phyloP scores from a whole-genome alignment of 108 stramenopile genomes.

The Pinguiococcus pyrenoidosus region DNA sequence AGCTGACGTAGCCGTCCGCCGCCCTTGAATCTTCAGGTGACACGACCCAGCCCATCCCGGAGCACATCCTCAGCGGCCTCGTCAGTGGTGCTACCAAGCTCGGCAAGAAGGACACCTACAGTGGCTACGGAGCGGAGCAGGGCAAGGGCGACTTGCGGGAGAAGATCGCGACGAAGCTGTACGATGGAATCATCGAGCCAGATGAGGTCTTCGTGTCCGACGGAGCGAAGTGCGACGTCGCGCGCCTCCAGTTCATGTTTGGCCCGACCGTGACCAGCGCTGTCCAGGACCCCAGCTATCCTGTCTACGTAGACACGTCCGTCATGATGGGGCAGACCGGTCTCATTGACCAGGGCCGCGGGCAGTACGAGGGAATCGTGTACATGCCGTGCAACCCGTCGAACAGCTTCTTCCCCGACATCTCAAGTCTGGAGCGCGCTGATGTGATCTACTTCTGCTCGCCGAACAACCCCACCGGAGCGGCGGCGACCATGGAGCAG shows the following conservation, averaged over 20 bases:
- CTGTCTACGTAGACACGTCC: constrained; percentile 70
- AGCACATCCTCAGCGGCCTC: constrained; percentile 73
- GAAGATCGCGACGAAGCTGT: constrained; percentile 73
- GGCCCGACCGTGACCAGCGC: constrained; percentile 73
- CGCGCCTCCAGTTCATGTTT: constrained; percentile 87
- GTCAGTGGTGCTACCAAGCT: constrained; percentile 56
- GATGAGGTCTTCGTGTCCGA: constrained; percentile 93
- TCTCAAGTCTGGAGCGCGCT: constrained; percentile 59
- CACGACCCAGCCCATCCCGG: constrained; percentile 81
- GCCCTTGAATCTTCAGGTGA: too few species aligned
- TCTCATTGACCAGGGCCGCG: constrained; percentile 54
- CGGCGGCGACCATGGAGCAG: constrained; percentile 77
- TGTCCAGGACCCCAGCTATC: constrained; percentile 83
- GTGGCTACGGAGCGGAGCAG: constrained; percentile 88
- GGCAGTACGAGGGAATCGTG: constrained; percentile 77
- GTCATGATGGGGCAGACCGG: constrained; percentile 71
- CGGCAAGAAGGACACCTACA: constrained; percentile 79
- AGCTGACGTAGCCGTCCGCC: too few species aligned
- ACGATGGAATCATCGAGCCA: constrained; percentile 67
- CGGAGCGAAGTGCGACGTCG: constrained; percentile 95
- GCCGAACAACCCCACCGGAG: constrained; percentile 96
- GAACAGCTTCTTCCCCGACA: constrained; percentile 91
- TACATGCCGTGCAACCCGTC: constrained; percentile 89
- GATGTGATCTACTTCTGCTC: constrained; percentile 90
- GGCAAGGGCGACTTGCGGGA: constrained; percentile 64